phyloP scores from a whole-genome alignment of 495 filamentous ascomycete genomes.

The Parathielavia hyrcaniae region DNA sequence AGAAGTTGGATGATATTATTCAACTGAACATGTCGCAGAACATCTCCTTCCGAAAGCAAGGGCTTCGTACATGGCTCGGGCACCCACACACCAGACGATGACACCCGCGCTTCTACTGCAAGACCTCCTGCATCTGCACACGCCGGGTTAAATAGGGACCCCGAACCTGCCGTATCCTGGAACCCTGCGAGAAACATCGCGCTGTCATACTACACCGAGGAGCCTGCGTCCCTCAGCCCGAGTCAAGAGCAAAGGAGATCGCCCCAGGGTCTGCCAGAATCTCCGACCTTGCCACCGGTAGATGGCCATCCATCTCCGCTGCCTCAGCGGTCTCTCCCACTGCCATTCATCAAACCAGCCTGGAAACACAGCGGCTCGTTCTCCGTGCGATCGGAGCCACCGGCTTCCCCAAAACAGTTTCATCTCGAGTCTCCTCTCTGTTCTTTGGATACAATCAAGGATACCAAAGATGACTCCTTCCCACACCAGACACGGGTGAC shows the following conservation, averaged over 20 bases:
- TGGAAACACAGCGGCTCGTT: slow-evolving; percentile 15
- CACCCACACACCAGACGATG: too few species aligned
- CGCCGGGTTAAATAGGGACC: neutral
- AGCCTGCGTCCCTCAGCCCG: neutral
- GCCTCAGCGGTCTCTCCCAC: slow-evolving; percentile 7
- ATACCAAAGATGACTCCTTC: neutral
- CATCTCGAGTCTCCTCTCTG: slow-evolving; percentile 3
- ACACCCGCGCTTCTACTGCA: too few species aligned
- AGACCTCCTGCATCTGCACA: too few species aligned
- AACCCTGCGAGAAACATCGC: neutral
- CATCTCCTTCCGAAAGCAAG: neutral
- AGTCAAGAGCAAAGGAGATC: neutral
- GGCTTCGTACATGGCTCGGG: too few species aligned
- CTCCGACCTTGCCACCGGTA: slow-evolving; percentile 2
- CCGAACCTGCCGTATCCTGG: neutral
- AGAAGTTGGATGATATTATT: too few species aligned
- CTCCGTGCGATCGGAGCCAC: slow-evolving; percentile 18
- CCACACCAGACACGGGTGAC: neutral
- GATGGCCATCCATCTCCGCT: neutral
- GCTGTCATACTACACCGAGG: neutral
- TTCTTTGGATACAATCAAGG: neutral
- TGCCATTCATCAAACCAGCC: slow-evolving; percentile 1
- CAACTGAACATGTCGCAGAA: neutral
- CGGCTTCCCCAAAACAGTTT: neutral
- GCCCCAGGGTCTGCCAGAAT: slow-evolving; percentile 6